Evolutionary conservation across 306 rosid genomes (phyloP).

Genomic region (Vicia sativa): DNA sequence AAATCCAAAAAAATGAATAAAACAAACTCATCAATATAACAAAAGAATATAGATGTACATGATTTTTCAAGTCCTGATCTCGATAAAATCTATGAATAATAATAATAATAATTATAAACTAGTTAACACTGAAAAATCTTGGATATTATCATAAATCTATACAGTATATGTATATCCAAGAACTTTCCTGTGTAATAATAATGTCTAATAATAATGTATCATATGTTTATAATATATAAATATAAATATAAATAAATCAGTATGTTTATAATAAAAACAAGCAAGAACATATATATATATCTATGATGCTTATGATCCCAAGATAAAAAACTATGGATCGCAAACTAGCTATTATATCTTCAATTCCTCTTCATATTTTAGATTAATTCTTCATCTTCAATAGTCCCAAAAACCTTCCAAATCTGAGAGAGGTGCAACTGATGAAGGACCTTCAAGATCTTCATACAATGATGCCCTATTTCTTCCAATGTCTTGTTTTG

Average conservation of each 20-base stretch:
- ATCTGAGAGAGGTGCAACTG: slow-evolving; percentile 51
- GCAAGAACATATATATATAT: slow-evolving; percentile 26
- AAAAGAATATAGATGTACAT: slow-evolving; percentile 57
- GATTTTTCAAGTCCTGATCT: slow-evolving; percentile 45
- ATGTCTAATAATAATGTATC: slow-evolving; percentile 33
- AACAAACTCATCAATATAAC: slow-evolving; percentile 50
- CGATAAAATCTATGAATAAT: slow-evolving; percentile 40
- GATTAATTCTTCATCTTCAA: slow-evolving; percentile 27
- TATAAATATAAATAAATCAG: slow-evolving; percentile 29
- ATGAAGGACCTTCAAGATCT: slow-evolving; percentile 48
- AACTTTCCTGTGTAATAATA: slow-evolving; percentile 34
- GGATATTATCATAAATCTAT: slow-evolving; percentile 51
- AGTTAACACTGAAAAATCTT: slow-evolving; percentile 37
- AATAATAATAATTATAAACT: slow-evolving; percentile 22
- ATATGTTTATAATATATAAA: slow-evolving; percentile 26
- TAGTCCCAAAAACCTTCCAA: slow-evolving; percentile 66
- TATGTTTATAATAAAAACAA: slow-evolving; percentile 15
- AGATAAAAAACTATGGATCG: slow-evolving; percentile 38
- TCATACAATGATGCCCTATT: slow-evolving; percentile 48
- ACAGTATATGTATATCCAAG: slow-evolving; percentile 45
- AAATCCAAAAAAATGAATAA: slow-evolving; percentile 29
- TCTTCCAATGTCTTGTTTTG: slow-evolving; percentile 51
- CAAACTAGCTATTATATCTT: slow-evolving; percentile 37
- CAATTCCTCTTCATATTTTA: background rate
- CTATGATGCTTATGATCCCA: slow-evolving; percentile 43